A percentile compares a stretch with the other conserved stretches of the same genome.
Evolutionary conservation across 495 filamentous ascomycete genomes (phyloP).

Genomic region (Penicillium diatomitis): DNA sequence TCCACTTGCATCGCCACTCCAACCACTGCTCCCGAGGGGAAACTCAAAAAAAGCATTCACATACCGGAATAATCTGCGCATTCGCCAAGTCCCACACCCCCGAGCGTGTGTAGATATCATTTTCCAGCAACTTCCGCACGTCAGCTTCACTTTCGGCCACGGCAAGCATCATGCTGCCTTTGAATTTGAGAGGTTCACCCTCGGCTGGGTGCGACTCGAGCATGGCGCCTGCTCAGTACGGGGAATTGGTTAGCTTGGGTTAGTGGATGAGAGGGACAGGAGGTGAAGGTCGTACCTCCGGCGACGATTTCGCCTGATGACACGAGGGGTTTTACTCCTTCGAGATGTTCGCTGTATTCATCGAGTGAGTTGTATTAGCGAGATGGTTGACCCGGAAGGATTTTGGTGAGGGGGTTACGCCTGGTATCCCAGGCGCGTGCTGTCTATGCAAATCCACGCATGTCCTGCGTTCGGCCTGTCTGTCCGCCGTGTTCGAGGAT

Average conservation of each 20-base stretch:
- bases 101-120: constrained; percentile 60
- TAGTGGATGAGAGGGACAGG: neutral
- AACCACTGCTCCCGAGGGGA: neutral
- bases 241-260: too few relatives aligned
- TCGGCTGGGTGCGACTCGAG: constrained; percentile 57
- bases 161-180: constrained; percentile 59
- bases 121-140: constrained; percentile 52
- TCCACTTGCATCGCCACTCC: neutral
- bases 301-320: constrained; percentile 24
- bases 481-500: too few relatives aligned
- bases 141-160: constrained; percentile 58
- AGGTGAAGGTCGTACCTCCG: constrained; percentile 26
- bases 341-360: constrained; percentile 23
- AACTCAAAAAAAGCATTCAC: constrained; percentile 4
- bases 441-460: too few relatives aligned
- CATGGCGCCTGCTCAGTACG: constrained; percentile 47
- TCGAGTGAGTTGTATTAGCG: neutral
- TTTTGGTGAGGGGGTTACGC: too few relatives aligned
- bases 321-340: constrained; percentile 25
- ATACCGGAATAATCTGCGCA: constrained; percentile 45
- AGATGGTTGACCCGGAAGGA: too few relatives aligned
- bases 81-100: constrained; percentile 82
- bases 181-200: constrained; percentile 54
- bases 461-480: too few relatives aligned
- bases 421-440: too few relatives aligned